Conservation (phyloP, 2,329 filamentous ascomycete genomes). For the Ramularia collo-cygni region DNA sequence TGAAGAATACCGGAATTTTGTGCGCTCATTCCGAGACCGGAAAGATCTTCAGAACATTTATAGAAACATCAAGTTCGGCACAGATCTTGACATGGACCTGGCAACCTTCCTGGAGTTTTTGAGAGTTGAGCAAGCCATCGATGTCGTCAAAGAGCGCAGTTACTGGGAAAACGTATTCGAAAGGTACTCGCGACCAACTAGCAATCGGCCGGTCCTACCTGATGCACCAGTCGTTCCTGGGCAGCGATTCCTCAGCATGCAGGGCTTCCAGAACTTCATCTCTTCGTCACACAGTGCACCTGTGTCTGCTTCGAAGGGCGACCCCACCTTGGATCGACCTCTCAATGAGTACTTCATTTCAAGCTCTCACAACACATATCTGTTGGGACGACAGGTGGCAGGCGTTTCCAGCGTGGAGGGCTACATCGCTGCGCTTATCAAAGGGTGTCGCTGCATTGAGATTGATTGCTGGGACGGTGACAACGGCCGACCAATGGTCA, state of each 20-base stretch:
- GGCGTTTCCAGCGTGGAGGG: conserved; percentile 90
- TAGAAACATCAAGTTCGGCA: conserved; percentile 43
- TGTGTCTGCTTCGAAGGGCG: conserved; percentile 18
- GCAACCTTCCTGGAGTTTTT: conserved; percentile 73
- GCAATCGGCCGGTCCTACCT: conserved; percentile 35
- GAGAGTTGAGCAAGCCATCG: conserved; percentile 64
- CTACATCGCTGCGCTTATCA: conserved; percentile 81
- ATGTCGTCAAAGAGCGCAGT: conserved; percentile 58
- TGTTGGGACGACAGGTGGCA: conserved; percentile 81
- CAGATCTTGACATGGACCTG: conserved; percentile 57
- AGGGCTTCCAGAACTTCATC: conserved; percentile 71
- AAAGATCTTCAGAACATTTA: conserved; percentile 74
- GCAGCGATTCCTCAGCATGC: conserved; percentile 62
- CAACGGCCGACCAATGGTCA: conserved; percentile 80
- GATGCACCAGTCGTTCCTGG: conserved; percentile 40
- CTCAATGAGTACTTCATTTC: conserved; percentile 98
- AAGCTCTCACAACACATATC: conserved; percentile 97
- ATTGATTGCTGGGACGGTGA: conserved; percentile 97
- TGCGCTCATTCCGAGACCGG: conserved; percentile 74
- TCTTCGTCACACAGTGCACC: conserved; percentile 48
- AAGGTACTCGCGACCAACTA: conserved; percentile 21
- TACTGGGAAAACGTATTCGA: conserved; percentile 67
- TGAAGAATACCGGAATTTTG: conserved; percentile 74
- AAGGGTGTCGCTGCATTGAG: conserved; percentile 90
- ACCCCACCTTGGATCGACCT: conserved; percentile 62